Percentiles rank a stretch among this genome's conserved stretches.
Evolutionary conservation across 2,329 filamentous ascomycete genomes (phyloP).

Genomic region (Scedosporium dehoogii): DNA sequence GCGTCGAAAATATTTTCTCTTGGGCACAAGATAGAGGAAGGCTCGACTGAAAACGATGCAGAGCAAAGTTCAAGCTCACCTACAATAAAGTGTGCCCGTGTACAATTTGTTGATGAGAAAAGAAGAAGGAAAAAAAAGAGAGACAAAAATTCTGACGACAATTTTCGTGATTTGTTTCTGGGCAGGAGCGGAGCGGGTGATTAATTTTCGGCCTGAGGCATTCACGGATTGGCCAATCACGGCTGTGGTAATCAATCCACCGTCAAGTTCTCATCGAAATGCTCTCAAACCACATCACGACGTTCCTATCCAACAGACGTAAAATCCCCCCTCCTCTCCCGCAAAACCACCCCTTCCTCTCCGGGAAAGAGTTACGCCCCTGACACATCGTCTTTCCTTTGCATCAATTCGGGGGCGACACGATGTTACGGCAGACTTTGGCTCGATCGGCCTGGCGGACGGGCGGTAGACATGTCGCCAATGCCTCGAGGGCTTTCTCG

Average conservation of each 20-base stretch:
- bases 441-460: conserved; percentile 60
- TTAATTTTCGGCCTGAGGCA: conserved; percentile 26
- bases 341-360: background rate
- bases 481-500: conserved; percentile 69
- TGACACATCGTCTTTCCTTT: conserved; percentile 17
- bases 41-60: conserved; percentile 45
- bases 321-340: background rate
- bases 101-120: conserved; percentile 39
- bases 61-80: conserved; percentile 48
- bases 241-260: conserved; percentile 22
- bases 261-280: conserved; percentile 7
- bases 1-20: conserved; percentile 46
- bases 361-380: conserved; percentile 1
- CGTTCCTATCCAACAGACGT: conserved; percentile 4
- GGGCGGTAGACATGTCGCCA: conserved; percentile 41
- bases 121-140: conserved; percentile 28
- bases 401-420: conserved; percentile 45
- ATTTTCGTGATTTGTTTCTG: conserved; percentile 8
- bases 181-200: background rate
- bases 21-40: conserved; percentile 64
- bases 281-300: conserved; percentile 8
- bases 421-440: conserved; percentile 60
- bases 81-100: conserved; percentile 63
- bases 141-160: conserved; percentile 19
- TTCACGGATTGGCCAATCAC: conserved; percentile 27